Base-by-base conservation (phyloP, 495 filamentous ascomycete genomes). In the Xanthoparmelia taractica region DNA sequence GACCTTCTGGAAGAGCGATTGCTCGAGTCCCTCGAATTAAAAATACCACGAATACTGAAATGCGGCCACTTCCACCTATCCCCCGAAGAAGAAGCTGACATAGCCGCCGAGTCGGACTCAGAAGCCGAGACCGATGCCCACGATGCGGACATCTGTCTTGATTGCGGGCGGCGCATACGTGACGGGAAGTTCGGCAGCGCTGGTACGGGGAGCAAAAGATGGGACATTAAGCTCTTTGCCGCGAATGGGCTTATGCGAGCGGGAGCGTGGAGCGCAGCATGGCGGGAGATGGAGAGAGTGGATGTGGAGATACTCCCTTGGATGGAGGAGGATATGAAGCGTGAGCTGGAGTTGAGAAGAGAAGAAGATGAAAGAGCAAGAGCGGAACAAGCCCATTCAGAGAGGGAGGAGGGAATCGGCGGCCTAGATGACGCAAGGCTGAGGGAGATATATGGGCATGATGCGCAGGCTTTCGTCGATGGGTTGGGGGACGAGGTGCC, bases 231-330 rank as follows among this genome's bases (percentile, higher is more conserved):
- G 68, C 85, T 97, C 17, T 98, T 91, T 65, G 94, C 94, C 2
- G 89, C 90, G 4, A 98, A 97, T 73, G 94, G 94, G 0, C 76
- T 97, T 59, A 93, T 98, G 90, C 82, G 85, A 48, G 85, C 91
- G 17, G 91, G 90, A 4, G 92, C 94, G 0, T 98, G 94, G 94
- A 85, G 85, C 34, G 90, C 91, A 20, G 92, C 89, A 38, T 98
- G 94, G 94, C 86, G 82, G 60, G 92, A 97, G 71, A 98, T 98
- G 94, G 94, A 98, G 74, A 82, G 92, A 37, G 90, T 97, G 11
- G 94, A 98, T 74, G 88, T 95, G 1, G 94, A 98, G 71, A 84
- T 98, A 65, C 85, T 87, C 61, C 85, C 91, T 6, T 86, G 83
- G 78, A 74, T 87, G 34, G 82, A 84, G 2, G 79, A 80, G 8